Evolutionary conservation across 1,284 basidiomycete genomes (phyloP).

Genomic region (Meira nashicola): DNA sequence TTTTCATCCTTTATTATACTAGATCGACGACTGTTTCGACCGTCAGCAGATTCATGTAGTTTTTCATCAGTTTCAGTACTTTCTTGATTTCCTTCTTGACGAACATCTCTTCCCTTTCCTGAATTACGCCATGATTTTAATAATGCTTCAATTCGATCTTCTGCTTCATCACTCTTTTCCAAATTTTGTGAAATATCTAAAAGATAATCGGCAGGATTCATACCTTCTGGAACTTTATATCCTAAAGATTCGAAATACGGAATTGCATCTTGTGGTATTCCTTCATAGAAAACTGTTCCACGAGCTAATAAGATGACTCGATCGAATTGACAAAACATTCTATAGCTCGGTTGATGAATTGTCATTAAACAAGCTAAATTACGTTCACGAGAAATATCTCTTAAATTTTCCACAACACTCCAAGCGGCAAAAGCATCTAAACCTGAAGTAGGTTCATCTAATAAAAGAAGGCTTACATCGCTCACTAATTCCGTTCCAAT

Average conservation of each 20-base stretch:
- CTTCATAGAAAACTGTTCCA: conserved; percentile 18
- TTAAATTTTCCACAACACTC: conserved; percentile 28
- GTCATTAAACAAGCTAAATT: conserved; percentile 16
- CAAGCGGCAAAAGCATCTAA: conserved; percentile 31
- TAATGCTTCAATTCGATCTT: conserved; percentile 22
- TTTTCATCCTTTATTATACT: not conserved
- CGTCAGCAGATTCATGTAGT: not conserved
- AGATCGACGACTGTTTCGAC: not conserved
- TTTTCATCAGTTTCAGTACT: not conserved
- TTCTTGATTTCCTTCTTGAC: not conserved
- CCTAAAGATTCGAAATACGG: conserved; percentile 12
- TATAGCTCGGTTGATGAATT: conserved; percentile 17
- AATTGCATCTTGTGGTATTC: conserved; percentile 11
- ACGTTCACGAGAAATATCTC: conserved; percentile 8
- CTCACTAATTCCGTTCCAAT: conserved; percentile 23
- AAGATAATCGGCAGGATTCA: conserved; percentile 18
- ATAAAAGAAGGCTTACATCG: conserved; percentile 27
- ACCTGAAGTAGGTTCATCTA: conserved; percentile 37
- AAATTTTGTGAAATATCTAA: conserved; percentile 25
- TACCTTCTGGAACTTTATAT: conserved; percentile 11
- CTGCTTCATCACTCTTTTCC: conserved; percentile 30
- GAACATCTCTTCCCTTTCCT: not conserved
- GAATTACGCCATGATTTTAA: conserved; percentile 21
- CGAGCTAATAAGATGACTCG: conserved; percentile 13
- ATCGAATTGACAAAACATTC: conserved; percentile 12